Evolutionary conservation across 116 monocot species (phyloP).

Genomic region (Phalaenopsis hybrid): DNA sequence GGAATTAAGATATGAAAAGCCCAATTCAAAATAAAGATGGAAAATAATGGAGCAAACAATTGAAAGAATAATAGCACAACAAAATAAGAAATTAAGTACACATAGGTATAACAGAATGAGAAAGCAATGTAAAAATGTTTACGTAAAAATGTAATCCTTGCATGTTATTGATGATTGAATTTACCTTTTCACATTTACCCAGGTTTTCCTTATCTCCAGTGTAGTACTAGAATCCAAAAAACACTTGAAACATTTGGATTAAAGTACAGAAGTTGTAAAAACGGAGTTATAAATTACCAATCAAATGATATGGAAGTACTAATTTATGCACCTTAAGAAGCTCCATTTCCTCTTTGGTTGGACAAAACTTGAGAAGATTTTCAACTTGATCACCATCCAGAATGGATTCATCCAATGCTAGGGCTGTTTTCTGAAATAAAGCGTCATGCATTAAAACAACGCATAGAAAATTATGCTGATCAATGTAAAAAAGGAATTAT

Average conservation of each 20-base stretch:
- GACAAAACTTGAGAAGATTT: slow-evolving; percentile 96
- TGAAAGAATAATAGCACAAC: too few relatives aligned
- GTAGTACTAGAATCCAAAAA: slow-evolving; percentile 47
- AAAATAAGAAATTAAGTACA: too few relatives aligned
- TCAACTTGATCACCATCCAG: slow-evolving; percentile 94
- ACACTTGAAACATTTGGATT: not conserved
- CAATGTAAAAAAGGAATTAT: too few relatives aligned
- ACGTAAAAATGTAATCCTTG: too few relatives aligned
- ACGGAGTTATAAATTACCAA: slow-evolving; percentile 4
- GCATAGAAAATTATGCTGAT: not conserved
- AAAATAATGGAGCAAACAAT: too few relatives aligned
- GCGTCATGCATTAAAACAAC: not conserved
- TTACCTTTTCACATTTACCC: slow-evolving; percentile 96
- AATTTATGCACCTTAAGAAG: slow-evolving; percentile 71
- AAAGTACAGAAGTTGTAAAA: slow-evolving; percentile 5
- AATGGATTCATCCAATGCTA: slow-evolving; percentile 93
- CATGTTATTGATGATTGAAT: too few relatives aligned
- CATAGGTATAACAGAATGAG: too few relatives aligned
- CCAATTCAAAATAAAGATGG: too few relatives aligned
- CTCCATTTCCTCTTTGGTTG: slow-evolving; percentile 98
- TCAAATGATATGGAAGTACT: slow-evolving; percentile 5
- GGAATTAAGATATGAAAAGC: too few relatives aligned
- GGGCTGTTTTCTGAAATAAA: slow-evolving; percentile 56
- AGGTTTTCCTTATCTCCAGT: slow-evolving; percentile 73
- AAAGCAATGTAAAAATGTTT: too few relatives aligned